These are phyloP conservation scores for Neofusicoccum ribis DNA, from an alignment of 2,329 filamentous ascomycete species.

Conservation along the genomic window DNA sequence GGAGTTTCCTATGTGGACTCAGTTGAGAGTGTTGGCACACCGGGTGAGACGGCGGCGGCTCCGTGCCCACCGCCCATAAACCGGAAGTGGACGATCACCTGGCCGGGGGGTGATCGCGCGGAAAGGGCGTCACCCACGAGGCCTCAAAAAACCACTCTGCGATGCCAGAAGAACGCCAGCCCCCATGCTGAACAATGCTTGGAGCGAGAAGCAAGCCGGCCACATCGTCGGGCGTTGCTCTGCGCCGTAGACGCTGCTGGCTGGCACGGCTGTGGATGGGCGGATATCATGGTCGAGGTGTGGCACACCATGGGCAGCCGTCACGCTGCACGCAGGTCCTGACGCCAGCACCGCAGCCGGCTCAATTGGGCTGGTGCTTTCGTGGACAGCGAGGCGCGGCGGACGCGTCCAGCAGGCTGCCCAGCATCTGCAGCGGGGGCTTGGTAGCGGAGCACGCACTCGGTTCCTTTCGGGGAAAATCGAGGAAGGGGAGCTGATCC, in stretches of 20 bases:
- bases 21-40: background rate
- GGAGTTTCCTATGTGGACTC: background rate
- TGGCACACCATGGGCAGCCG: background rate
- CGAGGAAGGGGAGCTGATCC: constrained; percentile 10
- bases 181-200: background rate
- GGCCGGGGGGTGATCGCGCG: background rate
- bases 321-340: background rate
- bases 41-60: background rate
- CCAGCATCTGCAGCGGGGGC: constrained; percentile 11
- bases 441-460: constrained; percentile 14
- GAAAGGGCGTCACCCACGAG: background rate
- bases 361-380: background rate
- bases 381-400: background rate
- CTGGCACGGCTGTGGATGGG: no score
- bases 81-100: constrained; percentile 3
- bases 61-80: background rate
- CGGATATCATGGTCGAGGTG: background rate
- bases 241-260: no score
- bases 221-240: no score
- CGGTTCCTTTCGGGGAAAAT: constrained; percentile 19
- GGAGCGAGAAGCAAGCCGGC: background rate
- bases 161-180: background rate
- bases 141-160: background rate
- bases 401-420: background rate
- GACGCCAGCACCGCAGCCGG: background rate